Base-by-base conservation (phyloP, 257 asterid species). In the Leonotis leonurus region DNA sequence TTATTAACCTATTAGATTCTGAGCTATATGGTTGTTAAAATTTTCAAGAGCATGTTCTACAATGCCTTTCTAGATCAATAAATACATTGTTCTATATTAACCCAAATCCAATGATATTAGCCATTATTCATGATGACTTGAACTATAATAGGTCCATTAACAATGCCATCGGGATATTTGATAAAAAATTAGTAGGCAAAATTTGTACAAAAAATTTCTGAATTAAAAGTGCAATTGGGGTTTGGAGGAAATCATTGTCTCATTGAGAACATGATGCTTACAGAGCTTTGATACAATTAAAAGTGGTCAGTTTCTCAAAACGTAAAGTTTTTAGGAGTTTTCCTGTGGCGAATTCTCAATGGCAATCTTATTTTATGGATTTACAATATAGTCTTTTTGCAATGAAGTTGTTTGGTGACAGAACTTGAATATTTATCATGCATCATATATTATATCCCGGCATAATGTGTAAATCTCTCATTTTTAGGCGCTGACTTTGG, bases 401-500 rank as follows among this genome's bases (percentile, higher is more conserved):
- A n/a, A 50, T 65, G 27, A 11, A 26, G 74, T 59, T 54, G n/a
- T n/a, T n/a, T n/a, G n/a, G n/a, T n/a, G n/a, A n/a, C n/a, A n/a
- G n/a, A n/a, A n/a, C n/a, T n/a, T n/a, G n/a, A n/a, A n/a, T n/a
- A n/a, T n/a, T n/a, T n/a, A n/a, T n/a, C n/a, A n/a, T n/a, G n/a
- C n/a, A n/a, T 62, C 35, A 26, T 56, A n/a, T 40, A 24, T 53
- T 44, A 46, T 65, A 62, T 36, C 46, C 25, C 11, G 22, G 35
- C 21, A 9, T 25, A 29, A 53, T 16, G 32, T 27, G 56, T 26
- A 55, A 50, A 3, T 71, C 16, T 27, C 56, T 36, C 40, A 53
- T 54, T 10, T 62, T 67, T 87, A 90, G 97, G 95, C 82, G 43
- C 75, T 87, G 67, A 70, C 84, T 51, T 70, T 76, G 82, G 55